Evolutionary conservation across 305 asterid genomes (phyloP), one percentile per base, ranked within the genome.

Genomic region (Rubia balearica): DNA sequence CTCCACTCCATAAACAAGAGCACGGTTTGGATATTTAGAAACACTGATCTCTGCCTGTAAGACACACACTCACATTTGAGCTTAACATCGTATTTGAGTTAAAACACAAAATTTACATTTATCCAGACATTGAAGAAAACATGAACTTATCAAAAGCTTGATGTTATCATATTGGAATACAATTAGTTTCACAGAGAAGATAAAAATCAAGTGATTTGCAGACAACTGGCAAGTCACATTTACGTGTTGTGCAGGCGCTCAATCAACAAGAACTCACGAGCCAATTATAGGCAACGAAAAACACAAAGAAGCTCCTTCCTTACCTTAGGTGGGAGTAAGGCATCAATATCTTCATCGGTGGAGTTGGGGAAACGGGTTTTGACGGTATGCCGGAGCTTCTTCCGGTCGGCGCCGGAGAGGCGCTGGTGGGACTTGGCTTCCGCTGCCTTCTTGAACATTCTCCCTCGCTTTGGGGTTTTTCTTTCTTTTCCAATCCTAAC

Each of bases 401-500:
- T 94, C 1, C 97, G 95, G 88, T 89, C 96, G 22, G 96, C 98
- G 21, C 99, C 99, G 0, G 98, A 94, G 16, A 94, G 79, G n/a
- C 97, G 87, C 90, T 91, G 97, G 46, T 87, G 99, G 24, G 97
- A 87, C 82, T 89, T 94, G 69, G 80, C 98, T 67, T 91, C 96
- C 65, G 79, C 87, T 24, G 88, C 84, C 87, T 94, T 94, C 95
- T 91, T 94, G 85, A 94, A 94, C 99, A 94, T 93, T 43, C 40
- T 75, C 33, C n/a, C 13, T 33, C 4, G 38, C 45, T 43, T 38
- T 64, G 55, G 56, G 70, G 36, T 69, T 68, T 41, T 33, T 11
- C 1, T 10, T 33, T 17, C 22, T 16, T 51, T 51, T 51, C 21
- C 21, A 17, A 16, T 4, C 16, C 8, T 16, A 11, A 46, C 53